Evolutionary conservation across 768 basidiomycete species (phyloP), one percentile per base, ranked within the genome.

Genomic region (Boletus vermiculosoides): DNA sequence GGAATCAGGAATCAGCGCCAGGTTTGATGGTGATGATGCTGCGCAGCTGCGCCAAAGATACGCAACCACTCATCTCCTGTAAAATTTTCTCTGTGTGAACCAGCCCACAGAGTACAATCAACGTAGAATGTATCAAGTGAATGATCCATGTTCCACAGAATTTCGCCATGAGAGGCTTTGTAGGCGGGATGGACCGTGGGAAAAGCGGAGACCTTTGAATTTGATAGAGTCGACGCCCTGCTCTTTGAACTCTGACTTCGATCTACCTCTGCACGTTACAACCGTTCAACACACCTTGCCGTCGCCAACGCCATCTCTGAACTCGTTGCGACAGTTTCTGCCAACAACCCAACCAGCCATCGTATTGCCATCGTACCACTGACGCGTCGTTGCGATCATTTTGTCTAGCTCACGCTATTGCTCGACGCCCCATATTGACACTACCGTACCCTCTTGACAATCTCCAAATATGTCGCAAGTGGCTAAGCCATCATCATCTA

Each of bases 401-500:
- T 63, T 57, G 46, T 60, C 58, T 46, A 44, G 30, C 59, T 53
- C 49, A 59, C 55, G 37, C 48, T 45, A 42, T 56, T 54, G 31
- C 45, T 54, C 57, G 47, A 64, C 65, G 30, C 52, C 47, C 36
- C 46, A 45, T 50, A 64, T 59, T 56, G 40, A 52, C 62, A 37
- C 57, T 45, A 31, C 47, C 31, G 44, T 36, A 23, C 47, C 55
- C 46, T 47, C 52, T 64, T 34, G 36, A 56, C 58, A 56, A 51
- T 45, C 37, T 47, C 28, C 61, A 58, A 46, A 61, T 41, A 72
- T 72, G 71, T 72, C 71, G 5, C 71, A 72, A 72, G 56, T 37
- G 59, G 23, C 71, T 31, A 63, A 71, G 45, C 66, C 71, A 58
- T 73, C 71, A 55, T 67, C 71, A 58, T 72, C 71, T 16, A 68